Evolutionary conservation across 78 protist genomes (phyloP).

Genomic region (Chrysochromulina parva): DNA sequence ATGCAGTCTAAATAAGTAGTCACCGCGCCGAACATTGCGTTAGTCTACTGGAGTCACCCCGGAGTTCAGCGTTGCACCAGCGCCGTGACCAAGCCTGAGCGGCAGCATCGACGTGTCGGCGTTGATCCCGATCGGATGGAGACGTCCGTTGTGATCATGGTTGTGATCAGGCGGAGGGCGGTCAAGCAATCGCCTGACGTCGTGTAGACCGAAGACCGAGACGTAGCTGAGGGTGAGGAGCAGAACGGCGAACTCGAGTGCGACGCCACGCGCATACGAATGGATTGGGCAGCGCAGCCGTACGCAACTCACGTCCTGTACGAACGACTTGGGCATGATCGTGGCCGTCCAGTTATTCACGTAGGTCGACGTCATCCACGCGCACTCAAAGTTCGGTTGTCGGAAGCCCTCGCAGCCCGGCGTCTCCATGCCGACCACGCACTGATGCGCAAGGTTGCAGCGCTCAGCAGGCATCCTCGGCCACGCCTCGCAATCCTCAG

Average conservation of each 20-base stretch:
- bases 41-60: too few species aligned
- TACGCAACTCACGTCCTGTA: not conserved
- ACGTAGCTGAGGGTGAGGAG: constrained; percentile 11
- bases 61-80: too few species aligned
- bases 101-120: too few species aligned
- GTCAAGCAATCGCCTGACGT: too few species aligned
- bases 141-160: too few species aligned
- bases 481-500: not conserved
- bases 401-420: not conserved
- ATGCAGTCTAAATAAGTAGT: too few species aligned
- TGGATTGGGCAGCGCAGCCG: not conserved
- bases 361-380: not conserved
- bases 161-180: too few species aligned
- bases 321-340: not conserved
- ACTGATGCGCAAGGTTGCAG: not conserved
- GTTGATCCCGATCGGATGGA: too few species aligned
- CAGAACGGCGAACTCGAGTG: not conserved
- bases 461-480: not conserved
- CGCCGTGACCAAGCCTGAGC: too few species aligned
- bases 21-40: too few species aligned
- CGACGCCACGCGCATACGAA: not conserved
- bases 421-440: not conserved
- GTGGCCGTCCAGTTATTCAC: not conserved
- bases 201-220: not conserved
- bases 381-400: not conserved